Percentiles rank a stretch among this genome's conserved stretches.
These are phyloP conservation scores for Saccharomyces hybrid DNA, from an alignment of 1,139 yeast genomes.

Conservation along the genomic window DNA sequence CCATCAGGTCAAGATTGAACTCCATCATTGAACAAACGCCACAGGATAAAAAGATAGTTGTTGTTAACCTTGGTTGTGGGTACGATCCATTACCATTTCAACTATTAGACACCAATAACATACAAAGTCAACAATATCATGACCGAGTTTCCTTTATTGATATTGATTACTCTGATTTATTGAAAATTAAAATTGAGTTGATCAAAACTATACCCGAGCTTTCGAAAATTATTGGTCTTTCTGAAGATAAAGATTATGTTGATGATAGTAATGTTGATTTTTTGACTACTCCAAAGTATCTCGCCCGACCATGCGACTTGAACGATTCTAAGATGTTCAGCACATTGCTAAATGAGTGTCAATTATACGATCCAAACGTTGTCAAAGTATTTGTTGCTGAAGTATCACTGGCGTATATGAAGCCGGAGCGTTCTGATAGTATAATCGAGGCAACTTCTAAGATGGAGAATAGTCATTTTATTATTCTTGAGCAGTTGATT, in stretches of 20 bases:
- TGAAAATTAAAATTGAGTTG: conserved; percentile 46
- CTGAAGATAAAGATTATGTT: conserved; percentile 2
- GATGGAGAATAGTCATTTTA: conserved; percentile 49
- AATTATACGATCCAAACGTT: conserved; percentile 29
- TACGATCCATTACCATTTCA: conserved; percentile 75
- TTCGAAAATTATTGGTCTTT: conserved; percentile 38
- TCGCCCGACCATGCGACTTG: conserved; percentile 66
- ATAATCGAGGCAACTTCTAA: conserved; percentile 45
- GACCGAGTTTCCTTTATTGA: conserved; percentile 49
- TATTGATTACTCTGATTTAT: conserved; percentile 68
- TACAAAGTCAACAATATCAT: conserved; percentile 16
- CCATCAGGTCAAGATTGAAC: conserved; percentile 49
- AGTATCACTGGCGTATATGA: conserved; percentile 78
- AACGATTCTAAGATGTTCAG: conserved; percentile 42
- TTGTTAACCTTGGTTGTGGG: conserved; percentile 77
- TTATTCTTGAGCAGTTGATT: conserved; percentile 63
- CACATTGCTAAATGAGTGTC: conserved; percentile 30
- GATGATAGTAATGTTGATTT: conserved; percentile 3
- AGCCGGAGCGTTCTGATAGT: conserved; percentile 57
- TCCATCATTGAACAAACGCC: conserved; percentile 33
- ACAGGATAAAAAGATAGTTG: conserved; percentile 29
- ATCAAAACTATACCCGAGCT: conserved; percentile 46
- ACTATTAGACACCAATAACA: conserved; percentile 37
- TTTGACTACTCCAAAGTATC: conserved; percentile 45
- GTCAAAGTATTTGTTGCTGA: conserved; percentile 66